Percentiles rank a stretch among this genome's conserved stretches.
Conservation (phyloP, 2,329 filamentous ascomycete species). For the Sclerotinia subarctica region DNA sequence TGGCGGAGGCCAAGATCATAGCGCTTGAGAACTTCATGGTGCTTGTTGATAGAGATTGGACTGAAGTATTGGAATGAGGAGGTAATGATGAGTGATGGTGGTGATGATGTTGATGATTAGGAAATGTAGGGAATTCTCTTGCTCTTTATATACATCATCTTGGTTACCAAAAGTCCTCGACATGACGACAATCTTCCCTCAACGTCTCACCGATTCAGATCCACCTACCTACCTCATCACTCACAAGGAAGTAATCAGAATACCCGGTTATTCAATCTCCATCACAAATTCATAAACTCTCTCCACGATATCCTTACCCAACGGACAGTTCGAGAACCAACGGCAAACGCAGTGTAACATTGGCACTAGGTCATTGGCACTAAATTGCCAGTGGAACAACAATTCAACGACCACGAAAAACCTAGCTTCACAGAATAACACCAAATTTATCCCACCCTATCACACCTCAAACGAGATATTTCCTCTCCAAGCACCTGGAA, state of each 20-base stretch:
- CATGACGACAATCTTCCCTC: background rate
- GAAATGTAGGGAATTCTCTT: background rate
- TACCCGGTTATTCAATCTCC: background rate
- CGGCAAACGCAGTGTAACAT: background rate
- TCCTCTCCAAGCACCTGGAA: background rate
- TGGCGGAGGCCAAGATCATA: conserved; percentile 22
- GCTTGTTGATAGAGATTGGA: background rate
- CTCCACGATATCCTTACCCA: background rate
- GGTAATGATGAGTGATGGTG: background rate
- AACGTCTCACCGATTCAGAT: background rate
- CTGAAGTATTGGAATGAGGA: background rate
- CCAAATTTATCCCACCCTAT: too few species aligned
- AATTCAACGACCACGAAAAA: background rate
- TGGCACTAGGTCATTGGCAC: background rate
- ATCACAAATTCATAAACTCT: background rate
- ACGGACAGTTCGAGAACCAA: background rate
- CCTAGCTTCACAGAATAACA: too few species aligned
- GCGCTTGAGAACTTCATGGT: conserved; percentile 34
- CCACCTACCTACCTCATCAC: background rate
- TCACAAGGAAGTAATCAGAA: background rate
- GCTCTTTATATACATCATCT: conserved; percentile 11
- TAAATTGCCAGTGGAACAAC: background rate
- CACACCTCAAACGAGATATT: background rate
- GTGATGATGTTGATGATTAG: background rate
- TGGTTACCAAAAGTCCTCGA: background rate